These are phyloP conservation scores for Sporobolomyces phaffii DNA, from an alignment of 768 basidiomycete genomes.

Conservation along the genomic window DNA sequence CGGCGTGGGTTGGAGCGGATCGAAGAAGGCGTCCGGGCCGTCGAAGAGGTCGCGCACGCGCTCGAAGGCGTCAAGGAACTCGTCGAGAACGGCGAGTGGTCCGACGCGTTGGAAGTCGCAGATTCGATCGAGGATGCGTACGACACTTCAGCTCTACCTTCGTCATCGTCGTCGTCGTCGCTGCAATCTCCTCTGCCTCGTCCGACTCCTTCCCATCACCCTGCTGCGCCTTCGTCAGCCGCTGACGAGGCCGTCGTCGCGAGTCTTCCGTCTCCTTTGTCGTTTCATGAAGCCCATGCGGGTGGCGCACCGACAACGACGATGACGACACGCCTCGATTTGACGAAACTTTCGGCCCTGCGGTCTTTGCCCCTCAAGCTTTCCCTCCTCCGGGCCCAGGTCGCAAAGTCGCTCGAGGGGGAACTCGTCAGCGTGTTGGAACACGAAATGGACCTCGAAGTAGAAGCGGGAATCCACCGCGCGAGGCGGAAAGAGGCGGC, in stretches of 20 bases:
- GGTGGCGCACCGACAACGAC: too few relatives aligned
- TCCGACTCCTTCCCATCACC: not conserved
- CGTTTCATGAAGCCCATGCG: too few relatives aligned
- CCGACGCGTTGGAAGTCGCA: constrained; percentile 69
- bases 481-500: constrained; percentile 43
- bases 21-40: constrained; percentile 50
- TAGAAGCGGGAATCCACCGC: constrained; percentile 64
- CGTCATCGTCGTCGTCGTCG: not conserved
- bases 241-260: too few relatives aligned
- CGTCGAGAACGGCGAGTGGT: constrained; percentile 82
- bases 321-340: constrained; percentile 53
- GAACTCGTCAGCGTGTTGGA: constrained; percentile 70
- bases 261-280: too few relatives aligned
- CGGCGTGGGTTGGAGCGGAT: constrained; percentile 57
- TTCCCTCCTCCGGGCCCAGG: constrained; percentile 64
- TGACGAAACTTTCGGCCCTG: constrained; percentile 68
- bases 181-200: constrained; percentile 1
- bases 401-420: constrained; percentile 66
- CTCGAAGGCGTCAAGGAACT: constrained; percentile 70
- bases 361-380: constrained; percentile 68
- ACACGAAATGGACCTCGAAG: constrained; percentile 54
- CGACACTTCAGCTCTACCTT: constrained; percentile 4
- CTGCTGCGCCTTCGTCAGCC: constrained; percentile 14
- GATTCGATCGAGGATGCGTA: constrained; percentile 56
- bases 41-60: constrained; percentile 60